Conservation (phyloP, 2,329 filamentous ascomycete species). For the Rutstroemia sydowiana region DNA sequence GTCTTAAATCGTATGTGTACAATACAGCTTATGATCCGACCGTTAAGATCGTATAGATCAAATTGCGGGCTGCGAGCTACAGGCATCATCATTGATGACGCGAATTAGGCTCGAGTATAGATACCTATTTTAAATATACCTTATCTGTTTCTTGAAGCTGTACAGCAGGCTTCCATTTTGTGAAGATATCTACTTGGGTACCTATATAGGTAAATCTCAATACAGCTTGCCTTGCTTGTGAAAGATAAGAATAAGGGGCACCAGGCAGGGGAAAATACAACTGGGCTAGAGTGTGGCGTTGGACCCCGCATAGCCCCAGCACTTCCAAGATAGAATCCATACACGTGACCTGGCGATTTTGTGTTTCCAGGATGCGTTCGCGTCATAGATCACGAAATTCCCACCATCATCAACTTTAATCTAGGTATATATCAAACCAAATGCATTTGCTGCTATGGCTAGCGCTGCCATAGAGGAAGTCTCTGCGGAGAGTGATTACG, state of each 20-base stretch:
- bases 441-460: slow-evolving; percentile 18
- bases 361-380: background rate
- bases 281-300: too few relatives aligned
- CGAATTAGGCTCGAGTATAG: too few relatives aligned
- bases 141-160: background rate
- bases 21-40: too few relatives aligned
- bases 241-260: too few relatives aligned
- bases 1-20: too few relatives aligned
- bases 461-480: slow-evolving; percentile 14
- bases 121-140: background rate
- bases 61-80: too few relatives aligned
- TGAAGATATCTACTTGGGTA: too few relatives aligned
- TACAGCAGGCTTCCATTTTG: background rate
- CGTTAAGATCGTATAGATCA: too few relatives aligned
- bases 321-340: background rate
- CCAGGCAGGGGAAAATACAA: too few relatives aligned
- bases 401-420: background rate
- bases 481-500: slow-evolving; percentile 48
- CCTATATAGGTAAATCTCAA: too few relatives aligned
- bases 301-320: background rate
- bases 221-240: too few relatives aligned
- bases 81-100: too few relatives aligned
- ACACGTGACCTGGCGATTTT: background rate
- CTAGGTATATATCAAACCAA: slow-evolving; percentile 11
- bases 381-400: background rate